Percentiles rank a stretch among this genome's conserved stretches.
Conservation (phyloP, 768 basidiomycete species). For the Steccherinum ochraceum region DNA sequence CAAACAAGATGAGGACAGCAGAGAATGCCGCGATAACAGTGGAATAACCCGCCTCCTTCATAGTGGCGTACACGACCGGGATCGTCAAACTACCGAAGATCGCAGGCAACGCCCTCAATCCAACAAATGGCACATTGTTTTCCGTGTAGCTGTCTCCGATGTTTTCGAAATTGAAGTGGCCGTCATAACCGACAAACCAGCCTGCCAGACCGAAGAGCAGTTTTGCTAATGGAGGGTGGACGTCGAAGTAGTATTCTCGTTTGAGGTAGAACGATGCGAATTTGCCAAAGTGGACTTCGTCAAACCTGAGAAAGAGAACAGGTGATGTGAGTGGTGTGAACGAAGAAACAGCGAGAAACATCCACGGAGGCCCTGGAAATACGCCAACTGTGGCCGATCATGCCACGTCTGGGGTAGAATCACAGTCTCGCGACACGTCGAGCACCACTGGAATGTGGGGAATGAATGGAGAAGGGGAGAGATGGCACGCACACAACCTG, state of each 20-base stretch:
- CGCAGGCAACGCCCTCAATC: slow-evolving; percentile 89
- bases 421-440: neutral
- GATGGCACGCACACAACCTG: slow-evolving; percentile 86
- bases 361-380: neutral
- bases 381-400: too few species aligned
- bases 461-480: neutral
- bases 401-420: too few species aligned
- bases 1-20: slow-evolving; percentile 79
- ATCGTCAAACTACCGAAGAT: slow-evolving; percentile 87
- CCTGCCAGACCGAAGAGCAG: slow-evolving; percentile 90
- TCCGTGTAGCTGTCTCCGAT: slow-evolving; percentile 92
- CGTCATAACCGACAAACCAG: slow-evolving; percentile 96
- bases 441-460: neutral
- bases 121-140: slow-evolving; percentile 87
- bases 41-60: slow-evolving; percentile 97
- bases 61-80: slow-evolving; percentile 89
- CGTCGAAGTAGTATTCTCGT: slow-evolving; percentile 97
- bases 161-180: slow-evolving; percentile 87
- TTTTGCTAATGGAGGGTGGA: slow-evolving; percentile 97
- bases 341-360: neutral
- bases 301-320: slow-evolving; percentile 52
- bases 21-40: slow-evolving; percentile 88
- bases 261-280: slow-evolving; percentile 93
- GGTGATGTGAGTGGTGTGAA: slow-evolving; percentile 1
- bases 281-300: slow-evolving; percentile 98